phyloP scores from a whole-genome alignment of 2,329 filamentous ascomycete species.

The Colletotrichum tofieldiae region DNA sequence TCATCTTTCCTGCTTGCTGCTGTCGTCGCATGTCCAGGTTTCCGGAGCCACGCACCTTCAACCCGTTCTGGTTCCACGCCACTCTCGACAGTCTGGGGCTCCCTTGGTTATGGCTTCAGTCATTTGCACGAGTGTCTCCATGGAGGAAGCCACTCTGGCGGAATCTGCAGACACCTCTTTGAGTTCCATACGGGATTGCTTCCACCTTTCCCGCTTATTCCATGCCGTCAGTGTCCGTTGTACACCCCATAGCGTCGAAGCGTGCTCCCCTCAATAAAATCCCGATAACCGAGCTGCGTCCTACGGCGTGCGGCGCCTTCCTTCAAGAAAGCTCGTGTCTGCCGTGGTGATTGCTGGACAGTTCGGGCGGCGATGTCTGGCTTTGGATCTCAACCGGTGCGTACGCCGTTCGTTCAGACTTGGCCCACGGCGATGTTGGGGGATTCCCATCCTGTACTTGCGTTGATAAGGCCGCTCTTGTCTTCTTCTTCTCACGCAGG shows the following conservation, averaged over 20 bases:
- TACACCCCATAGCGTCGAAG: background rate
- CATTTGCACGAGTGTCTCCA: background rate
- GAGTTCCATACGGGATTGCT: too few relatives aligned
- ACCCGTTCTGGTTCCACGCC: background rate
- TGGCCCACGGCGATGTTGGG: slow-evolving; percentile 6
- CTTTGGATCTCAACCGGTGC: slow-evolving; percentile 9
- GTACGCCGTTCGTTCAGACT: slow-evolving; percentile 6
- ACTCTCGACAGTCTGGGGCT: background rate
- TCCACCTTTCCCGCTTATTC: background rate
- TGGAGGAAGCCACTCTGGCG: background rate
- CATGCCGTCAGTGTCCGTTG: background rate
- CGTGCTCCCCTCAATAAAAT: background rate
- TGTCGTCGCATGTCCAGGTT: too few relatives aligned
- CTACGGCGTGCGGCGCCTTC: background rate
- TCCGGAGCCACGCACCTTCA: background rate
- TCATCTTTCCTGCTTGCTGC: too few relatives aligned
- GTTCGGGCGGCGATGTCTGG: slow-evolving; percentile 9
- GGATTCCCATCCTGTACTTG: background rate
- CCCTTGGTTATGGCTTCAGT: background rate
- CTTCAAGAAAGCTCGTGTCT: slow-evolving; percentile 29
- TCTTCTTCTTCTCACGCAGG: slow-evolving; percentile 38
- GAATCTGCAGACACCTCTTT: background rate
- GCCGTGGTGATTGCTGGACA: slow-evolving; percentile 3
- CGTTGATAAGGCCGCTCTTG: background rate
- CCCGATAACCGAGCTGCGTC: background rate